phyloP scores from a whole-genome alignment of 768 basidiomycete genomes.

The Phallus indusiatus region DNA sequence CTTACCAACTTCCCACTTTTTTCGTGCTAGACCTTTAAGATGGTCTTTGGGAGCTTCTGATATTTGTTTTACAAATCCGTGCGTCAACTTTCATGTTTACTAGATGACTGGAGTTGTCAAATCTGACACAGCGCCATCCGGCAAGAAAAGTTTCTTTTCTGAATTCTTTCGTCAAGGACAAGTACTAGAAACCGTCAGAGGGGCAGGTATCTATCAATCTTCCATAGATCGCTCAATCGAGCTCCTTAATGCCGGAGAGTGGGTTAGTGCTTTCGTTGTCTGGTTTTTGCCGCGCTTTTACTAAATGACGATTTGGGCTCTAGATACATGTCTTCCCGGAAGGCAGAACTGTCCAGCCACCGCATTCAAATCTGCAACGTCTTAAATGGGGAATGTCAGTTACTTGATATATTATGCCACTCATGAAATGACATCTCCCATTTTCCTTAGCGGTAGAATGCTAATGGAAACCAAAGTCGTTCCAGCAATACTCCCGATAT shows the following conservation, averaged over 20 bases:
- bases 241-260: slow-evolving; percentile 71
- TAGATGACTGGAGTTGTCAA: slow-evolving; percentile 25
- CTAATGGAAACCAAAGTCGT: slow-evolving; percentile 57
- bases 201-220: slow-evolving; percentile 80
- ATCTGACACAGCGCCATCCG: no score
- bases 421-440: neutral
- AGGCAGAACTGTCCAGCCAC: slow-evolving; percentile 72
- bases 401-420: neutral
- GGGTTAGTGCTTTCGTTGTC: slow-evolving; percentile 56
- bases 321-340: slow-evolving; percentile 90
- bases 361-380: slow-evolving; percentile 39
- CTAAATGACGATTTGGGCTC: no score
- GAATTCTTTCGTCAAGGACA: slow-evolving; percentile 85
- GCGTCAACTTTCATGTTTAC: slow-evolving; percentile 8
- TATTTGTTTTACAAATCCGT: slow-evolving; percentile 92
- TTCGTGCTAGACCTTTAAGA: slow-evolving; percentile 44
- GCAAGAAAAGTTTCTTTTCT: slow-evolving; percentile 62
- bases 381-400: slow-evolving; percentile 97
- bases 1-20: slow-evolving; percentile 56
- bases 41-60: slow-evolving; percentile 94
- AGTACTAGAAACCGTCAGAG: slow-evolving; percentile 86
- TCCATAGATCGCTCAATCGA: slow-evolving; percentile 78
- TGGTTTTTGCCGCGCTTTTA: neutral
- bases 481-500: slow-evolving; percentile 86
- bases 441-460: slow-evolving; percentile 63